A percentile compares a stretch with the other conserved stretches of the same genome.
Evolutionary conservation across 179 eudicot species (phyloP).

Genomic region (Heliamphora pulchella): DNA sequence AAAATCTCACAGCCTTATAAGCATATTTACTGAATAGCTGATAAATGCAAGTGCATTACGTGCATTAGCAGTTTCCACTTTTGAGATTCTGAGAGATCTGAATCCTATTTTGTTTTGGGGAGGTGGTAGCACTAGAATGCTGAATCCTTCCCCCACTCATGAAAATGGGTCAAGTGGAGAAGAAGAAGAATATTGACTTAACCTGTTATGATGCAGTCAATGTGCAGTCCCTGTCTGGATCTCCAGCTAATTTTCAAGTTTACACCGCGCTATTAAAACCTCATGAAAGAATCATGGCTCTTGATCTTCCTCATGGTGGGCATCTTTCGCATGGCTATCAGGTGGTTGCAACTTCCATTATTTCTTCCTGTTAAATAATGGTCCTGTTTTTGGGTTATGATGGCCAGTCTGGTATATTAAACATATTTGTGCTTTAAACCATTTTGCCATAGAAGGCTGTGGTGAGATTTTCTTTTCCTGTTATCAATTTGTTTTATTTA

Average conservation of each 20-base stretch:
- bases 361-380: background rate
- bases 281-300: slow-evolving; percentile 98
- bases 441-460: background rate
- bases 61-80: background rate
- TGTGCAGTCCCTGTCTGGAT: slow-evolving; percentile 93
- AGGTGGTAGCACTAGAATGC: background rate
- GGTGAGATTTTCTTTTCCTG: background rate
- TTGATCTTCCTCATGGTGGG: slow-evolving; percentile 99
- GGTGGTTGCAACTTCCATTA: slow-evolving; percentile 32
- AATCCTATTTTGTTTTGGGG: too few relatives aligned
- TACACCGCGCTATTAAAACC: slow-evolving; percentile 93
- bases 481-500: background rate
- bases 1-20: background rate
- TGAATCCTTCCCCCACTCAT: background rate
- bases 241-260: slow-evolving; percentile 92
- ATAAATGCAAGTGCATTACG: too few relatives aligned
- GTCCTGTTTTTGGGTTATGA: background rate
- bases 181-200: background rate
- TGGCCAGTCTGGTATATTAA: background rate
- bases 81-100: slow-evolving; percentile 1
- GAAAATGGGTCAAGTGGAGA: too few relatives aligned
- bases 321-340: slow-evolving; percentile 99
- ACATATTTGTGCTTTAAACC: background rate
- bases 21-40: background rate
- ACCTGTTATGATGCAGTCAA: slow-evolving; percentile 54